Base-by-base conservation (phyloP, 2,329 filamentous ascomycete species). In the Verticillium zaregamsianum region DNA sequence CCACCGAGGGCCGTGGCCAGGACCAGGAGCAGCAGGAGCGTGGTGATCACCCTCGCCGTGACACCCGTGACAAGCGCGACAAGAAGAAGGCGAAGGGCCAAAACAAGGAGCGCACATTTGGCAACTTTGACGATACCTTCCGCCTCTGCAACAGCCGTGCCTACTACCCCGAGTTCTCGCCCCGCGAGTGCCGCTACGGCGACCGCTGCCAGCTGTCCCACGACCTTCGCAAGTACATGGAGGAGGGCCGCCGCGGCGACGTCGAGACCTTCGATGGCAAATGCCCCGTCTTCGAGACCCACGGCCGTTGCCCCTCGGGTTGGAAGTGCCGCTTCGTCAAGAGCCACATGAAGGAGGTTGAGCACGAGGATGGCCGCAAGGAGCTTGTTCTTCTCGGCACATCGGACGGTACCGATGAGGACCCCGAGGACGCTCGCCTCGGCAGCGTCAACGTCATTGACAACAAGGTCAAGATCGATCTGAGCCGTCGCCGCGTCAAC, bases 291-390 rank as follows among this genome's bases (percentile, higher is more conserved):
- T 97, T 87, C 74, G 88, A 91, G 66, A 80, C 81, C 17, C 86
- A 89, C 66, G 93, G 93, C 14, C 86, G 82, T 64, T 99, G 95
- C 69, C 83, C 86, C 57, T 86, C 90, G 15, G 95, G 95, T 6
- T 99, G 94, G 93, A 96, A 94, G 73, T 99, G 95, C 73, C 90
- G 94, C 25, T 96, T 97, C 71, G 90, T 92, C 37, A 85, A 85
- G 65, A 96, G 92, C 65, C 95, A 99, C 76, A 95, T 92, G 69
- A 83, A 88, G 65, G 94, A 98, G 76, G 77, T 91, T 28, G 86
- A 90, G 66, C 86, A 82, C 23, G 87, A 89, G 60, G 93, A 96
- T 73, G 94, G 93, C 9, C 85, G 86, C 67, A 92, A 91, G 69
- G 94, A 98, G 76, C 77, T 98, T 59, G 81, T 94, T 3, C 80